Conservation (phyloP, 2,329 filamentous ascomycete genomes). For the Colletotrichum sp. region DNA sequence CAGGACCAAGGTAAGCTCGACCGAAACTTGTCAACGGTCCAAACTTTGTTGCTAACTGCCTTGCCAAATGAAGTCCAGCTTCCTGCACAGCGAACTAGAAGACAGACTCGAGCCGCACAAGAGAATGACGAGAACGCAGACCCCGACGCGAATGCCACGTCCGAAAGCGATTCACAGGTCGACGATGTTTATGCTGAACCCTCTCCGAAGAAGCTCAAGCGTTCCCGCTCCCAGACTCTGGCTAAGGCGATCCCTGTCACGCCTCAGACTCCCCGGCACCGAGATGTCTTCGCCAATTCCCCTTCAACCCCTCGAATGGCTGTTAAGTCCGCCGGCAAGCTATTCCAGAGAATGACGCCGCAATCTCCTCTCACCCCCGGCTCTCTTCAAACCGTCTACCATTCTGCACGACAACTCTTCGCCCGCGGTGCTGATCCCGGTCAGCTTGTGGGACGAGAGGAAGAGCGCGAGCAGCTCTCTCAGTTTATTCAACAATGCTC, state of each 20-base stretch:
- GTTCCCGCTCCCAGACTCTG: slow-evolving; percentile 33
- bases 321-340: slow-evolving; percentile 76
- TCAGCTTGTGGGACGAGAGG: slow-evolving; percentile 78
- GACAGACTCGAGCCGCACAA: slow-evolving; percentile 42
- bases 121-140: slow-evolving; percentile 74
- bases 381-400: slow-evolving; percentile 78
- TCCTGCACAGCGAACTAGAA: slow-evolving; percentile 53
- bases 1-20: slow-evolving; percentile 23
- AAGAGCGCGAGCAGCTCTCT: slow-evolving; percentile 67
- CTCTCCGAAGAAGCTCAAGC: slow-evolving; percentile 27
- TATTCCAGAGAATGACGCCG: slow-evolving; percentile 80
- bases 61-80: slow-evolving; percentile 24
- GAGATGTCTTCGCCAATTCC: slow-evolving; percentile 75
- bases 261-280: slow-evolving; percentile 77
- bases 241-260: slow-evolving; percentile 60
- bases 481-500: slow-evolving; percentile 72
- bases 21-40: not conserved
- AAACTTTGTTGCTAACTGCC: not conserved
- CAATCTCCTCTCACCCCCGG: slow-evolving; percentile 76
- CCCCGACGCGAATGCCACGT: slow-evolving; percentile 39
- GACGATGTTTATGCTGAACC: slow-evolving; percentile 36
- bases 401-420: slow-evolving; percentile 86
- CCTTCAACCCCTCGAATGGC: slow-evolving; percentile 85
- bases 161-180: slow-evolving; percentile 49
- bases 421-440: slow-evolving; percentile 78